Evolutionary conservation across 352 stramenopile genomes (phyloP).

Genomic region (Pythium apleroticum): DNA sequence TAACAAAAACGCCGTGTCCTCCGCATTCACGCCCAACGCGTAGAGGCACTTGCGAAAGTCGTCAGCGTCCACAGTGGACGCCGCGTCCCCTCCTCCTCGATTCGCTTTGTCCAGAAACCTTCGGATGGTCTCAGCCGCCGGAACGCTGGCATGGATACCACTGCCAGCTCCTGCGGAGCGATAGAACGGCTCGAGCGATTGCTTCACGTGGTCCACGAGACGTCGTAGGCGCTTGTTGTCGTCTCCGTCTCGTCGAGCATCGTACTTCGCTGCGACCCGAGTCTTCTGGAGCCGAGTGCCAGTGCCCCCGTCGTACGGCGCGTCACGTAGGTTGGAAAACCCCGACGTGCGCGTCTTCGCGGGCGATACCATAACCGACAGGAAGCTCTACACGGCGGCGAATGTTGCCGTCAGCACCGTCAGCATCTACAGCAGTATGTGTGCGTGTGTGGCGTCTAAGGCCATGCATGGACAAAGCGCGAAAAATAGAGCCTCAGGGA

Average conservation of each 20-base stretch:
- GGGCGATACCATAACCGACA: slow-evolving; percentile 16
- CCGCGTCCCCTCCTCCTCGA: background rate
- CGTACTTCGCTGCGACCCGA: slow-evolving; percentile 1
- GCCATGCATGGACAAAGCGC: background rate
- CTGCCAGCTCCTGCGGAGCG: background rate
- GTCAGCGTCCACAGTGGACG: slow-evolving; percentile 18
- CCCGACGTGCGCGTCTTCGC: slow-evolving; percentile 15
- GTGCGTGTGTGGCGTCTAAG: background rate
- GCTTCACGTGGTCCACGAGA: slow-evolving; percentile 27
- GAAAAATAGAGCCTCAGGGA: background rate
- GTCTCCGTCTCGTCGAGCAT: background rate
- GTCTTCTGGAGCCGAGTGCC: background rate
- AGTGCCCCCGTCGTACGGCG: background rate
- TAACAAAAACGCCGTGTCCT: slow-evolving; percentile 34
- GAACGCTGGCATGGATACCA: slow-evolving; percentile 16
- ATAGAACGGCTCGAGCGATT: slow-evolving; percentile 32
- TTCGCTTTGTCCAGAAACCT: slow-evolving; percentile 23
- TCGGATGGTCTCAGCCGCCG: slow-evolving; percentile 33
- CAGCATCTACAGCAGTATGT: too few relatives aligned
- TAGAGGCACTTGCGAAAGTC: slow-evolving; percentile 43
- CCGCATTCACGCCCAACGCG: slow-evolving; percentile 30
- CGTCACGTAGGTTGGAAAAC: slow-evolving; percentile 15
- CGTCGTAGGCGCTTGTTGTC: slow-evolving; percentile 20
- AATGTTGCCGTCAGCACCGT: background rate
- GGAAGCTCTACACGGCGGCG: background rate